Evolutionary conservation across 192 early-diverging fungal genomes (phyloP), one percentile per base, ranked within the genome.

Genomic region (Bifiguratus adelaidae): DNA sequence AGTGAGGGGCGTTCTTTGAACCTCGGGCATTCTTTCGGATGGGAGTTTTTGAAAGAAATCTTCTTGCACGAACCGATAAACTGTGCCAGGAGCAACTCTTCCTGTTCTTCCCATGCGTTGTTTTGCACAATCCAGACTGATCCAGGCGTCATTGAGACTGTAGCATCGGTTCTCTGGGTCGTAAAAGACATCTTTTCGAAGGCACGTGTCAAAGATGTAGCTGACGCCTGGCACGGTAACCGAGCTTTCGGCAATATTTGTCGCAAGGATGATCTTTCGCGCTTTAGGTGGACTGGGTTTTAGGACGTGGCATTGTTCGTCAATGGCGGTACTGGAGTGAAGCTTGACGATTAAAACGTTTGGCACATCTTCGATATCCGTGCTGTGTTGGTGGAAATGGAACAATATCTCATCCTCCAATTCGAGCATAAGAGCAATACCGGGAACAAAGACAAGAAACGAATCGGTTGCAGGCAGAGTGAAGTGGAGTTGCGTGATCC

Each of bases 191-290:
- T 59, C 56, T 30, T 59, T 59, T 18, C 56, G 42, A 1, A 59
- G 34, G 20, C 56, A 59, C 12, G 53, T 38, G 26, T 59, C 56
- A 19, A 59, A 59, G 32, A 59, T 47, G 7, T 47, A 41, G 13
- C 4, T 21, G 16, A 56, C 52, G 32, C 55, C 56, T 4, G 56
- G 56, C 13, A 59, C 53, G 11, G 56, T 59, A 37, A 59, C 45
- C 7, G 56, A 59, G 13, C 43, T 56, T 18, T 59, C 56, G 1
- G 56, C 56, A 56, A 59, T 41, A 30, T 59, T 59, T 12, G 56
- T 59, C 43, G 56, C 56, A 19, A 59, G 26, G 11, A 59, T 46
- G 16, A 59, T 56, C 56, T 56, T 20, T 7, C 18, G 32, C 18
- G n/a, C 15, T 28, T 46, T 13, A 29, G 20, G 8, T 28, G 9